phyloP scores from a whole-genome alignment of 495 filamentous ascomycete species.

The Immersiella caudata region DNA sequence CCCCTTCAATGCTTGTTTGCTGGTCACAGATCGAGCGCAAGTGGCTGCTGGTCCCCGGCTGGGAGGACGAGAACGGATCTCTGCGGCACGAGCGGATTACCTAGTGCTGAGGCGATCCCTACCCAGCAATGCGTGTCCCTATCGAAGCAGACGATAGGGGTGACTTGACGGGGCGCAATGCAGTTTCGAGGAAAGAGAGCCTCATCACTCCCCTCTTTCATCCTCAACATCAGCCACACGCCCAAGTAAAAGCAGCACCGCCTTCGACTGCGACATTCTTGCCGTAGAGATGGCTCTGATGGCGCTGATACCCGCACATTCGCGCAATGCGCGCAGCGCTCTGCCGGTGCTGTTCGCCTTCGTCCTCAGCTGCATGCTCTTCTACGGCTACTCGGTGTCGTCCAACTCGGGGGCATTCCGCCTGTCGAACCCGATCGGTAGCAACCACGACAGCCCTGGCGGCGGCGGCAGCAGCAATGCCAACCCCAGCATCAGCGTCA shows the following conservation, averaged over 20 bases:
- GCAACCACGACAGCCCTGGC: slow-evolving; percentile 8
- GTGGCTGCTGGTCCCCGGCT: neutral
- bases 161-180: neutral
- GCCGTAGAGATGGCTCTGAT: neutral
- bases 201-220: neutral
- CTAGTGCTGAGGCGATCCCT: neutral
- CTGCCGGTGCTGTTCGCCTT: slow-evolving; percentile 4
- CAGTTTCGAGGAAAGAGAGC: neutral
- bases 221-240: neutral
- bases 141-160: neutral
- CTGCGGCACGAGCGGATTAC: neutral
- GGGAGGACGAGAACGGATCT: neutral
- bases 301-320: neutral
- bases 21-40: neutral
- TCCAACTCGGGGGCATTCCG: slow-evolving; percentile 27
- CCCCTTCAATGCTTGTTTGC: neutral
- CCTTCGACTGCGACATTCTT: neutral
- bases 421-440: slow-evolving; percentile 28
- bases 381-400: slow-evolving; percentile 28
- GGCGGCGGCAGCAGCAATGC: neutral
- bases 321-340: slow-evolving; percentile 5
- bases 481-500: neutral
- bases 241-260: neutral
- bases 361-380: slow-evolving; percentile 26
- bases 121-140: neutral